Conservation (phyloP, 23 red algal species). For the Agarophyton chilense region DNA sequence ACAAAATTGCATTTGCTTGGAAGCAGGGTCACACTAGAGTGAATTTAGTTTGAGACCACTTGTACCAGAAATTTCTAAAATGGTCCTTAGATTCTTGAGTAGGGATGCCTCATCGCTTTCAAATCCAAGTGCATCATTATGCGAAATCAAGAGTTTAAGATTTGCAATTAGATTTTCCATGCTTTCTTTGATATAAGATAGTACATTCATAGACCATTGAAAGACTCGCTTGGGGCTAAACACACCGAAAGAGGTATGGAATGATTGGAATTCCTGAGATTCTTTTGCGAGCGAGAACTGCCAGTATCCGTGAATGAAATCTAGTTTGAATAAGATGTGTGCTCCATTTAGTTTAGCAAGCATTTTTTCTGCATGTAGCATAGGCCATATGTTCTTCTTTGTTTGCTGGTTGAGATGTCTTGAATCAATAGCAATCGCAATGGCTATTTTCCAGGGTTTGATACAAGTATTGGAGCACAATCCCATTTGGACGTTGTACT, state of each 20-base stretch:
- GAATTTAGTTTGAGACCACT: constrained; percentile 47
- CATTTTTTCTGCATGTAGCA: constrained; percentile 26
- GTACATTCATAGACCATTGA: constrained; percentile 1
- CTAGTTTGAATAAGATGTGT: constrained; percentile 12
- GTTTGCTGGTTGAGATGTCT: constrained; percentile 5
- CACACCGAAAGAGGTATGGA: constrained; percentile 38
- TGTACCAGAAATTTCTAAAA: not conserved
- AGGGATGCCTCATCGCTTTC: not conserved
- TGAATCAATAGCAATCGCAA: constrained; percentile 29
- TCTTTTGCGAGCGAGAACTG: constrained; percentile 43
- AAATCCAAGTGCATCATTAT: not conserved
- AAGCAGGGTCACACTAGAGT: not conserved
- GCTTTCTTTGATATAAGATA: constrained; percentile 1
- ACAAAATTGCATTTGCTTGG: constrained; percentile 29
- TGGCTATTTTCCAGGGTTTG: constrained; percentile 8
- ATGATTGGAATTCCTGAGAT: constrained; percentile 40
- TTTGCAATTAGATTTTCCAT: constrained; percentile 19
- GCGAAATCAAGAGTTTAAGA: constrained; percentile 1
- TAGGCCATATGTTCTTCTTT: not conserved
- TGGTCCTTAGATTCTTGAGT: constrained; percentile 11
- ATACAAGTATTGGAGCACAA: constrained; percentile 32
- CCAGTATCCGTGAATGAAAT: constrained; percentile 56
- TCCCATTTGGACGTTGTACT: constrained; percentile 30
- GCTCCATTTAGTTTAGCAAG: constrained; percentile 20
- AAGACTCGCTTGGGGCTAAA: constrained; percentile 20